Conservation (phyloP, 352 stramenopile species). For the Pythium myriotylum region DNA sequence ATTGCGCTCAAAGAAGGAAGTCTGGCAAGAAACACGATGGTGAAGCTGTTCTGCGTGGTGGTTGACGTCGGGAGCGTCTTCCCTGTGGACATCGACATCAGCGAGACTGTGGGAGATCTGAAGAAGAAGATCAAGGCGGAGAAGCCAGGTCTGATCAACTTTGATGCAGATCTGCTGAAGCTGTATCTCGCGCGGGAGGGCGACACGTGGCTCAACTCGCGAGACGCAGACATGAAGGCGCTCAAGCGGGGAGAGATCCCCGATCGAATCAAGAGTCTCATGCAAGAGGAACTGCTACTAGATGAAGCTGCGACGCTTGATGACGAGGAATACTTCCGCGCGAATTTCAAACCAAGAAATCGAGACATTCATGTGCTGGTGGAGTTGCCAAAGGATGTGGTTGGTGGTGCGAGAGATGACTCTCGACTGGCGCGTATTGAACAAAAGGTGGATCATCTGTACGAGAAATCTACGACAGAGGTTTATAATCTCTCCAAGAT, state of each 20-base stretch:
- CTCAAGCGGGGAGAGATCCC: conserved; percentile 4
- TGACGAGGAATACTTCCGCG: conserved; percentile 5
- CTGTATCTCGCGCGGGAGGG: conserved; percentile 1
- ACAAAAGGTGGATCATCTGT: conserved; percentile 19
- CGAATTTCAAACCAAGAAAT: conserved; percentile 1
- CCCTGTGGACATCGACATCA: not conserved
- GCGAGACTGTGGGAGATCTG: conserved; percentile 2
- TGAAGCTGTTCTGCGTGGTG: conserved; percentile 5
- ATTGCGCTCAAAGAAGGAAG: conserved; percentile 1
- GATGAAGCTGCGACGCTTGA: conserved; percentile 6
- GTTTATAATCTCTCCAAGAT: conserved; percentile 33
- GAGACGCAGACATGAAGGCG: not conserved
- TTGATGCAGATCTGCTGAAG: not conserved
- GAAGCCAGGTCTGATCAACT: not conserved
- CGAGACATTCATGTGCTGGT: conserved; percentile 11
- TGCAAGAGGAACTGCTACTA: conserved; percentile 1
- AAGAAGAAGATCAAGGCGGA: conserved; percentile 10
- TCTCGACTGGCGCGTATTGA: conserved; percentile 10
- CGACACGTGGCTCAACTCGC: conserved; percentile 1
- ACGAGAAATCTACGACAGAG: conserved; percentile 30
- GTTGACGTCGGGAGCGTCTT: conserved; percentile 6
- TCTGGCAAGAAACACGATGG: conserved; percentile 4
- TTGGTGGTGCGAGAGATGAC: not conserved
- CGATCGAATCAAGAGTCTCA: conserved; percentile 11
- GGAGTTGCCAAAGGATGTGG: conserved; percentile 9